Percentiles rank a stretch among this genome's conserved stretches.
These are phyloP conservation scores for Trichoderma sp. DNA, from an alignment of 2,329 filamentous ascomycete genomes.

Conservation along the genomic window DNA sequence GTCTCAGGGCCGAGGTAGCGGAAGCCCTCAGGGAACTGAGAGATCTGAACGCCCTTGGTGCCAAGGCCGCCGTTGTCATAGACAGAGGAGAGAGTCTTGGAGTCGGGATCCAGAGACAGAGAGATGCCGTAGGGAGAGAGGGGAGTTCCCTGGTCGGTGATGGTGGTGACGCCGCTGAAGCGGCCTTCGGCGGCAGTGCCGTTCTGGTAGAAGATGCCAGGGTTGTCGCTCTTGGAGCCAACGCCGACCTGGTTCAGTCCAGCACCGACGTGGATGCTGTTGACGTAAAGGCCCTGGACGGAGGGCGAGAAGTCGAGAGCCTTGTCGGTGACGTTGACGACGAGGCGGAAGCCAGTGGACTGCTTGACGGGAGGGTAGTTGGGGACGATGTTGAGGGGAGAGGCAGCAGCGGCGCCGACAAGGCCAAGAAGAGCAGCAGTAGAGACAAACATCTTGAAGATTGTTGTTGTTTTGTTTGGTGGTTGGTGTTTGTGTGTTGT, in stretches of 20 bases:
- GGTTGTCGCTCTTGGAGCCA: constrained; percentile 27
- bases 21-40: constrained; percentile 33
- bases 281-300: constrained; percentile 39
- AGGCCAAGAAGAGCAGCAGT: constrained; percentile 23
- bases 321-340: constrained; percentile 43
- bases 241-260: constrained; percentile 40
- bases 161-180: constrained; percentile 30
- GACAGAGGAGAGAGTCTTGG: constrained; percentile 31
- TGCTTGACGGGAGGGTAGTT: neutral
- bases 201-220: constrained; percentile 47
- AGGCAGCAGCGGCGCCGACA: constrained; percentile 25
- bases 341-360: constrained; percentile 37
- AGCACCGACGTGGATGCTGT: constrained; percentile 42
- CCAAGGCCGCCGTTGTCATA: constrained; percentile 34
- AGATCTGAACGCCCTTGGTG: constrained; percentile 34
- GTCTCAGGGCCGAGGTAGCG: constrained; percentile 33
- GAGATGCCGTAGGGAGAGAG: constrained; percentile 38
- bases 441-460: constrained; percentile 21
- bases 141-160: constrained; percentile 41
- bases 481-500: neutral
- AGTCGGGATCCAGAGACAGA: constrained; percentile 25
- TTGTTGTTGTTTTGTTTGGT: neutral
- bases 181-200: constrained; percentile 39
- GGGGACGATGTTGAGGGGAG: constrained; percentile 20
- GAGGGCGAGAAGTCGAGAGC: constrained; percentile 36